Evolutionary conservation across 768 basidiomycete genomes (phyloP).

Genomic region (Amanita rimosa): DNA sequence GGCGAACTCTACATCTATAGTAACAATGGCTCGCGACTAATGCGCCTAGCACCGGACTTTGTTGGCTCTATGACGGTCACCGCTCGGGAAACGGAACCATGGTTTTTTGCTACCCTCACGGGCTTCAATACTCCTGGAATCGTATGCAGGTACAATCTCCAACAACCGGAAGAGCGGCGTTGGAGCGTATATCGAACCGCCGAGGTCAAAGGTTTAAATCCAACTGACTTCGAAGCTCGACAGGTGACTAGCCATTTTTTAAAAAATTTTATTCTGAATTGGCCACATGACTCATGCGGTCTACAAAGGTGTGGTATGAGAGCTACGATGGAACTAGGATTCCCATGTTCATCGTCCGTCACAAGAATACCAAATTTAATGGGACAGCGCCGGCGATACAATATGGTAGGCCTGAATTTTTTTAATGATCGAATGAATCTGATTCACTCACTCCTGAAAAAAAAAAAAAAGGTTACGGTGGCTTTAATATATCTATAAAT

Average conservation of each 20-base stretch:
- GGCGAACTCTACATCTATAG: conserved; percentile 71
- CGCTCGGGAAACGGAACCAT: conserved; percentile 38
- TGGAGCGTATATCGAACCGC: conserved; percentile 53
- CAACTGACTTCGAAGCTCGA: conserved; percentile 56
- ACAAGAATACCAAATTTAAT: conserved; percentile 56
- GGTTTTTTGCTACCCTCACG: conserved; percentile 53
- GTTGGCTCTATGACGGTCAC: conserved; percentile 52
- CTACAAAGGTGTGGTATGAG: conserved; percentile 66
- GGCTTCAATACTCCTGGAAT: conserved; percentile 69
- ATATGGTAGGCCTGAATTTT: conserved; percentile 38
- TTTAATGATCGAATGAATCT: not conserved
- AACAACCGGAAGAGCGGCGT: conserved; percentile 31
- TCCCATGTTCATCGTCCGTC: conserved; percentile 80
- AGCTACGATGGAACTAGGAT: conserved; percentile 73
- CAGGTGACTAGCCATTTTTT: conserved; percentile 31
- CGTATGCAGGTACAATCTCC: conserved; percentile 53
- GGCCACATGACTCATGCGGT: not conserved
- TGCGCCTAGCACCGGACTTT: conserved; percentile 50
- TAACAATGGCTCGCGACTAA: conserved; percentile 36
- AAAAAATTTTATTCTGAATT: too few species aligned
- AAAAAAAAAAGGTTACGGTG: conserved; percentile 84
- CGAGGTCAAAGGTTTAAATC: conserved; percentile 45
- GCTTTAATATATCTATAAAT: conserved; percentile 59
- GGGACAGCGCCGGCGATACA: conserved; percentile 70
- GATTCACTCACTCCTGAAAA: not conserved